Base-by-base conservation (phyloP, 371 early-diverging fungal genomes). In the Rhizomucor miehei region DNA sequence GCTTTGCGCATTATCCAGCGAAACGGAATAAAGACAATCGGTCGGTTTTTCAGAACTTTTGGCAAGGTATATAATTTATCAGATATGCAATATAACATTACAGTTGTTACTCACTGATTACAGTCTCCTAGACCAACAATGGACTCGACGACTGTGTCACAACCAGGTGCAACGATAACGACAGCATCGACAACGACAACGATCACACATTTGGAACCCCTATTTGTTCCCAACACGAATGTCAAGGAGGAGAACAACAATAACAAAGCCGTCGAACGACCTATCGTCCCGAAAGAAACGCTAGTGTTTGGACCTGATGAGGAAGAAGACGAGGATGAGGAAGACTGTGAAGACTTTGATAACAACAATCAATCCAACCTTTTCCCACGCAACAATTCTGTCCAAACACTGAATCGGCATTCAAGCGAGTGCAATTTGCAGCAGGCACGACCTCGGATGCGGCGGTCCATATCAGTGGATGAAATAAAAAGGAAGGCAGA, bases 401-500 rank as follows among this genome's bases (percentile, higher is more conserved):
- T 21, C 17, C 6, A 49, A 13, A n/a, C 49, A 5, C 12, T 23
- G 20, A 13, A 3, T 35, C 21, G 38, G 35, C 10, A 49, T 14
- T 17, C 14, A 6, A 11, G 14, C 13, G 24, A 16, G 13, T 39
- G 37, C 48, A n/a, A 37, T 14, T 21, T 14, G 35, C 20, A 25
- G 38, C 39, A 24, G 9, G 13, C 13, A 51, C 38, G 17, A 38
- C 37, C 21, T 25, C 39, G 41, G 19, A 24, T 23, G 11, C 44
- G 56, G 20, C 46, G 52, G 35, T 14, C 38, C 0, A 16, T 43
- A 37, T 21, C 35, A 8, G 19, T 24, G 21, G 48, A 51, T 13
- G 34, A 44, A n/a, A 19, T 23, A 3, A 51, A 48, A 2, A 60
- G 58, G 2, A 57, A 63, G 6, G 44, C 59, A 8, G 67, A 65